Evolutionary conservation across 371 early-diverging fungal genomes (phyloP).

Genomic region (Mortierella sp.): DNA sequence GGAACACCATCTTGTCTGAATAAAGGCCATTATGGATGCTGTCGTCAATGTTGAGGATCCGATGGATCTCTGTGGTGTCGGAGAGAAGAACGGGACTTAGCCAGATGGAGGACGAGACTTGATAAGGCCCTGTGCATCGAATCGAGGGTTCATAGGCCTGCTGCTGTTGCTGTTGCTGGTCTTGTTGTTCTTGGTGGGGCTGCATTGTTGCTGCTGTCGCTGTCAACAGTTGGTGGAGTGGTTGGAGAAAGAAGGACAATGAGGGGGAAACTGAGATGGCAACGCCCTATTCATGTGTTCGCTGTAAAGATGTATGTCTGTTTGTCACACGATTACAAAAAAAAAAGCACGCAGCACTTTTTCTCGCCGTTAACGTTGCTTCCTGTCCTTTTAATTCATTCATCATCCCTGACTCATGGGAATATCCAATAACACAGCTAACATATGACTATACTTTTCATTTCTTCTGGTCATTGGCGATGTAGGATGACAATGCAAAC

Average conservation of each 20-base stretch:
- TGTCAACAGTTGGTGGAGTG: not conserved
- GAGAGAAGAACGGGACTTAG: slow-evolving; percentile 8
- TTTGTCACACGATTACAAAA: not conserved
- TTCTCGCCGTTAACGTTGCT: not conserved
- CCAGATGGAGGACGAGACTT: not conserved
- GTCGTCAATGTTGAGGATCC: slow-evolving; percentile 15
- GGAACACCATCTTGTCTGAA: slow-evolving; percentile 8
- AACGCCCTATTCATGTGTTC: not conserved
- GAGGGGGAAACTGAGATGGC: not conserved
- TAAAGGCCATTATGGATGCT: slow-evolving; percentile 7
- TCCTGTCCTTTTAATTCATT: not conserved
- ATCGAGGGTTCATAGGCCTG: not conserved
- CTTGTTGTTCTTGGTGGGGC: not conserved
- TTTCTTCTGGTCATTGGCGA: not conserved
- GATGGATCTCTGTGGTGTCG: not conserved
- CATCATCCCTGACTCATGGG: not conserved
- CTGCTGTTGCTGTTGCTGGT: not conserved
- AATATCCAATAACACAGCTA: not conserved
- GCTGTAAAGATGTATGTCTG: not conserved
- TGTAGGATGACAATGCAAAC: slow-evolving; percentile 6
- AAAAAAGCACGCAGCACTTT: not conserved
- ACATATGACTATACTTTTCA: not conserved
- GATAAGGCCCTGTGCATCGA: not conserved
- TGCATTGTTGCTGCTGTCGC: not conserved
- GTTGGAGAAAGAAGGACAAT: not conserved